phyloP scores from a whole-genome alignment of 2,329 filamentous ascomycete species.

The Colletotrichum paranaense region DNA sequence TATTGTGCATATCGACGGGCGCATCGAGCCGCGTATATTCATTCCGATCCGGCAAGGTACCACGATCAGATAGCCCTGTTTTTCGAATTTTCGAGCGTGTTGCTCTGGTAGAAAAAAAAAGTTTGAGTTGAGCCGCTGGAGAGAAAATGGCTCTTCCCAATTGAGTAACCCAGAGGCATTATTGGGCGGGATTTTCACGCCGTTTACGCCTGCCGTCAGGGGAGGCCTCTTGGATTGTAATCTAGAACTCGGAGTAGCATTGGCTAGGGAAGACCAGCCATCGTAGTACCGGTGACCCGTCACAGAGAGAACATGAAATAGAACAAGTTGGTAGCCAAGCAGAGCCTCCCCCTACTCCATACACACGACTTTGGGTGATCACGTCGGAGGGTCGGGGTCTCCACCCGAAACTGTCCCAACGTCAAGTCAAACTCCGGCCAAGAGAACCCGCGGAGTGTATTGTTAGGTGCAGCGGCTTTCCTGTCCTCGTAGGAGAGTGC shows the following conservation, averaged over 20 bases:
- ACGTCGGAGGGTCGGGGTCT: not conserved
- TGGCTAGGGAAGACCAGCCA: not conserved
- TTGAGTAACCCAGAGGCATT: conserved; percentile 12
- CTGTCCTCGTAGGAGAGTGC: too few relatives aligned
- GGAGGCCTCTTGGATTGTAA: not conserved
- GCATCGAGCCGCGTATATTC: not conserved
- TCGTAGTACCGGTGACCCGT: not conserved
- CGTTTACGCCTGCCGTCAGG: not conserved
- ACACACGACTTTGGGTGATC: not conserved
- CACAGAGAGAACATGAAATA: not conserved
- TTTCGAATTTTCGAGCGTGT: not conserved
- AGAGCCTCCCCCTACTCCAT: conserved; percentile 20
- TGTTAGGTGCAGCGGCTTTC: not conserved
- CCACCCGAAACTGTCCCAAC: conserved; percentile 32
- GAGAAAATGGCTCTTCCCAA: conserved; percentile 19
- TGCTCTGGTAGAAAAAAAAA: not conserved
- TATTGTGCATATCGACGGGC: conserved; percentile 15
- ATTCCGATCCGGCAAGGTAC: conserved; percentile 1
- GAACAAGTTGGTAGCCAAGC: conserved; percentile 11
- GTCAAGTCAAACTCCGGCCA: conserved; percentile 3
- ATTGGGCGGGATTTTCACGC: not conserved
- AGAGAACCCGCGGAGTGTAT: not conserved
- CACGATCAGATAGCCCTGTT: not conserved
- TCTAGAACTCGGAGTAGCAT: not conserved
- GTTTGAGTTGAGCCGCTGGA: too few relatives aligned